These are phyloP conservation scores for Viridothelium virens DNA, from an alignment of 495 filamentous ascomycete genomes.

Conservation along the genomic window DNA sequence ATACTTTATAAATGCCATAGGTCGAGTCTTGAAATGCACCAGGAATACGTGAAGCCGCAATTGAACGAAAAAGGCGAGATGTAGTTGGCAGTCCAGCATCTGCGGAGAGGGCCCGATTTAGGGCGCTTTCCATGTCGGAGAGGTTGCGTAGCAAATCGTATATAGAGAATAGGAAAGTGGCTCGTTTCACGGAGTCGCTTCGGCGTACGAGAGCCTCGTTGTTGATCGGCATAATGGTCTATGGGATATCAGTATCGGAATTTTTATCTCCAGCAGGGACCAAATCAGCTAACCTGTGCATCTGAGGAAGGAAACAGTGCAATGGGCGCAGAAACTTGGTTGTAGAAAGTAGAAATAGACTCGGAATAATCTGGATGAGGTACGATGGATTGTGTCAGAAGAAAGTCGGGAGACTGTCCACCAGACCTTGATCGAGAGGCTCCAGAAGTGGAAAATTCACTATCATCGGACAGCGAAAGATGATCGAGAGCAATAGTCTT, in stretches of 20 bases:
- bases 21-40: constrained; percentile 52
- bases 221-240: constrained; percentile 58
- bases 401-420: background rate
- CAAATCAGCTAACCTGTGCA: constrained; percentile 41
- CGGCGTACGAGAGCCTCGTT: constrained; percentile 49
- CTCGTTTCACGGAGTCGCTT: background rate
- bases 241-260: constrained; percentile 30
- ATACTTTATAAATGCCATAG: background rate
- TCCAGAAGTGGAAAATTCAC: background rate
- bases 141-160: constrained; percentile 48
- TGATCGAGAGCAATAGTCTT: constrained; percentile 46
- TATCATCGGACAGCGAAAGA: constrained; percentile 45
- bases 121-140: constrained; percentile 25
- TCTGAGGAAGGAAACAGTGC: background rate
- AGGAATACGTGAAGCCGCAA: constrained; percentile 49
- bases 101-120: background rate
- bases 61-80: constrained; percentile 58
- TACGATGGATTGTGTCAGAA: background rate
- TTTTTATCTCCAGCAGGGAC: background rate
- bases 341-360: background rate
- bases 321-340: background rate
- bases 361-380: background rate
- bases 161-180: constrained; percentile 40
- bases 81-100: background rate
- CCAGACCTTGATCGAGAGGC: background rate